Conservation (phyloP, 2,329 filamentous ascomycete genomes). For the Colletotrichum tropicicola region DNA sequence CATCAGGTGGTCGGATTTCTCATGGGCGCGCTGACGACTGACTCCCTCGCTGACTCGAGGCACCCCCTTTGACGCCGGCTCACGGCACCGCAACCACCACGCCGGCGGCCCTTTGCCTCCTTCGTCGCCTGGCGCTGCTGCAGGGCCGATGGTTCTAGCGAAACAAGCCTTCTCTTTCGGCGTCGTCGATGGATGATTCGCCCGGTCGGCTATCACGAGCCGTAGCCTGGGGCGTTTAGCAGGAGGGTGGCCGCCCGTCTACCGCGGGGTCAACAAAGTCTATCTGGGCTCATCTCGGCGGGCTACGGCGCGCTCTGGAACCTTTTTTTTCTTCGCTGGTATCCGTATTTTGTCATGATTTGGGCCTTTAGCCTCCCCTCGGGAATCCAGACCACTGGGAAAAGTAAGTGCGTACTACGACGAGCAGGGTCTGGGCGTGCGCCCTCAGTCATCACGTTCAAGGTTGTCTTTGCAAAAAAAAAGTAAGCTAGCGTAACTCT, state of each 20-base stretch:
- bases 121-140: not conserved
- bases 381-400: too few relatives aligned
- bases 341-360: too few relatives aligned
- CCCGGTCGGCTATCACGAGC: not conserved
- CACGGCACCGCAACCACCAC: not conserved
- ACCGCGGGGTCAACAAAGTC: not conserved
- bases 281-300: not conserved
- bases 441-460: too few relatives aligned
- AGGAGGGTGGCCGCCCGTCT: not conserved
- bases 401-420: too few relatives aligned
- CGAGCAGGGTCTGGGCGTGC: too few relatives aligned
- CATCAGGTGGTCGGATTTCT: not conserved
- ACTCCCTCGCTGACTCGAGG: too few relatives aligned
- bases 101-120: not conserved
- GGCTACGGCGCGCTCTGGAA: too few relatives aligned
- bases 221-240: not conserved
- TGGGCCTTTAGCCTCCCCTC: too few relatives aligned
- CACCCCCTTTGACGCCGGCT: not conserved
- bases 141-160: slow-evolving; percentile 2
- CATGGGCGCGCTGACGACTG: too few relatives aligned
- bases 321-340: not conserved
- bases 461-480: too few relatives aligned
- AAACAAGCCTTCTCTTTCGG: not conserved
- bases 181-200: not conserved
- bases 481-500: too few relatives aligned